Conservation (phyloP, 2,329 filamentous ascomycete species). For the Mycocentrospora acerina region DNA sequence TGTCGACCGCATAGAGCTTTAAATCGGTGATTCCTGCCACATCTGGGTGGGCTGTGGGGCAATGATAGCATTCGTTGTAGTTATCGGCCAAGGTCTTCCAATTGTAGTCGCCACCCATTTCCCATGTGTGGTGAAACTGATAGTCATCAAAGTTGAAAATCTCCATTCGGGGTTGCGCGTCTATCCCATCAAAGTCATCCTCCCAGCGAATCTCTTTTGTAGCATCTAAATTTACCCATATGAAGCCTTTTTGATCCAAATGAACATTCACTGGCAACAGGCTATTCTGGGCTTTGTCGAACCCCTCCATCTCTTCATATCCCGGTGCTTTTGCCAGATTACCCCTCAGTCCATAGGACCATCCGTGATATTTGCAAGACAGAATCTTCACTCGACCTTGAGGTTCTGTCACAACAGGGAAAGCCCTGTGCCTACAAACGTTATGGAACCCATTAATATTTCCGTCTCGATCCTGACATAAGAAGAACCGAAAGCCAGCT, state of each 20-base stretch:
- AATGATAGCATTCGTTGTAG: constrained; percentile 68
- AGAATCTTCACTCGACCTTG: constrained; percentile 31
- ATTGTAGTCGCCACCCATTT: constrained; percentile 26
- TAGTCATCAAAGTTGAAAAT: constrained; percentile 24
- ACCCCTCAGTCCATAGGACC: constrained; percentile 43
- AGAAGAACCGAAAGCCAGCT: constrained; percentile 34
- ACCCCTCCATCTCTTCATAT: constrained; percentile 35
- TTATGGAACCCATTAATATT: constrained; percentile 39
- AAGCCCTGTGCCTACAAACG: constrained; percentile 34
- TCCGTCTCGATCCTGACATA: constrained; percentile 2
- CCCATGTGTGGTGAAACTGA: constrained; percentile 25
- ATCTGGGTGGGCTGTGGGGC: constrained; percentile 59
- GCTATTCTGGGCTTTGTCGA: constrained; percentile 34
- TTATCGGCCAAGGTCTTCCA: constrained; percentile 51
- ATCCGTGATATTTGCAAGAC: constrained; percentile 42
- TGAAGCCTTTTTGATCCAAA: constrained; percentile 19
- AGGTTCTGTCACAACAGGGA: constrained; percentile 29
- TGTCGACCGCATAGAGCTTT: constrained; percentile 48
- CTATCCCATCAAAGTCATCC: constrained; percentile 20
- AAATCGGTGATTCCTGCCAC: constrained; percentile 59
- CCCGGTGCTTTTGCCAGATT: constrained; percentile 43
- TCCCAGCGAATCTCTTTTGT: constrained; percentile 3
- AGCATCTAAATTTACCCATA: constrained; percentile 28
- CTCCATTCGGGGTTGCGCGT: constrained; percentile 21
- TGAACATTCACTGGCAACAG: constrained; percentile 24